Evolutionary conservation across 768 basidiomycete species (phyloP).

Genomic region (Tricholoma bakamatsutake): DNA sequence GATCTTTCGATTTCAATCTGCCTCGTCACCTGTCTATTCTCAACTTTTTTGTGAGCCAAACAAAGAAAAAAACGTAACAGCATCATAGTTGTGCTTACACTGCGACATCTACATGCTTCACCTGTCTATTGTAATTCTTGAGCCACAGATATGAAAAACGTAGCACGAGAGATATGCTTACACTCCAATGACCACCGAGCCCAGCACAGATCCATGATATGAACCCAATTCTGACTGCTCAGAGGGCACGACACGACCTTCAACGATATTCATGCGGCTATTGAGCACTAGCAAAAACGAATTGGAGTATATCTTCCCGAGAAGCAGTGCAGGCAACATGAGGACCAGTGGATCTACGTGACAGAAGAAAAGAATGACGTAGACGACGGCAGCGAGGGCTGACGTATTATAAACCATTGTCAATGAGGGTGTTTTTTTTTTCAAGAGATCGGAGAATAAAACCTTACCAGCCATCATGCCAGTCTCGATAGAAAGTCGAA

Average conservation of each 20-base stretch:
- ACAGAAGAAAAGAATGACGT: conserved; percentile 1
- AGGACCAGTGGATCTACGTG: background rate
- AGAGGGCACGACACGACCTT: background rate
- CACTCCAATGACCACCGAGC: background rate
- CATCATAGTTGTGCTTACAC: too few relatives aligned
- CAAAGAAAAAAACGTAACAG: too few relatives aligned
- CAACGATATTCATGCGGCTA: background rate
- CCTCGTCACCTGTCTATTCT: too few relatives aligned
- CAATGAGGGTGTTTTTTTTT: background rate
- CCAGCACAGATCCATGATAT: background rate
- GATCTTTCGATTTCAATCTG: background rate
- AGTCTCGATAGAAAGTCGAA: background rate
- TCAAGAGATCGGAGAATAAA: background rate
- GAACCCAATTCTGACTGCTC: background rate
- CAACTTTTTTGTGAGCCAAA: too few relatives aligned
- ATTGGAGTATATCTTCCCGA: conserved; percentile 4
- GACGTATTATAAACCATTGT: background rate
- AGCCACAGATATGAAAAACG: background rate
- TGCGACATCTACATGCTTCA: background rate
- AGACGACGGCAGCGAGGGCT: conserved; percentile 2
- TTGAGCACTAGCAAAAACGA: background rate
- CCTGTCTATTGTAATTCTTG: background rate
- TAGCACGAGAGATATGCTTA: background rate
- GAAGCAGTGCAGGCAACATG: background rate
- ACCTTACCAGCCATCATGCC: background rate